phyloP scores from a whole-genome alignment of 257 asterid species.

The Solanum raphanifolium region DNA sequence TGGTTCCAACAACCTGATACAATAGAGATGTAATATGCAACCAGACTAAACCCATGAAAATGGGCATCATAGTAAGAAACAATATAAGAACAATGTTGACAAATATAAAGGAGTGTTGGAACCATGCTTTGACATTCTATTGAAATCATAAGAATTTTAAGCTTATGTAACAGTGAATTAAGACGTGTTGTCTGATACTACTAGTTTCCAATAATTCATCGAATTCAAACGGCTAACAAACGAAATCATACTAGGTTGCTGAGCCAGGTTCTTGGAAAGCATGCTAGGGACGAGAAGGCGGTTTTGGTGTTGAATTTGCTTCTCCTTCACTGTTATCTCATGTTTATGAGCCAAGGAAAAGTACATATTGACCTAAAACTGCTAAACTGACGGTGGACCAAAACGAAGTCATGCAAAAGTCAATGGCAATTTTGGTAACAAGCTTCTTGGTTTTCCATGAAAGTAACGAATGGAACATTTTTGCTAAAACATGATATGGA shows the following conservation, averaged over 20 bases:
- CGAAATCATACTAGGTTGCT: background rate
- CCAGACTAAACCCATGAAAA: background rate
- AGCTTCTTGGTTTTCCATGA: background rate
- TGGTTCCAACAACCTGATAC: conserved; percentile 79
- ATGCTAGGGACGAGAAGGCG: background rate
- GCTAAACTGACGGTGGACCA: background rate
- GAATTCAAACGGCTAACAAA: background rate
- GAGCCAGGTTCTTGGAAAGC: background rate
- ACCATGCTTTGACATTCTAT: background rate
- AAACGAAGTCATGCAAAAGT: background rate
- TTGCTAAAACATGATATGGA: background rate
- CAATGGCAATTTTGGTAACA: background rate
- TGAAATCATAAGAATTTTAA: background rate
- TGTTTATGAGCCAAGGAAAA: background rate
- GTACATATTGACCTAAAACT: background rate
- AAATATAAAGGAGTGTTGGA: background rate
- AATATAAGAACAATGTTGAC: background rate
- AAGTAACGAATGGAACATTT: background rate
- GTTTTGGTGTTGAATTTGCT: background rate
- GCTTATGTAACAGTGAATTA: background rate
- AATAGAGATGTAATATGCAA: background rate
- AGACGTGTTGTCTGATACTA: background rate
- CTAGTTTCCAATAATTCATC: background rate
- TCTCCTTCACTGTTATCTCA: background rate
- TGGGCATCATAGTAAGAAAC: background rate